Conservation (phyloP, 441 rosid species). For the Rhodomyrtus psidioides region DNA sequence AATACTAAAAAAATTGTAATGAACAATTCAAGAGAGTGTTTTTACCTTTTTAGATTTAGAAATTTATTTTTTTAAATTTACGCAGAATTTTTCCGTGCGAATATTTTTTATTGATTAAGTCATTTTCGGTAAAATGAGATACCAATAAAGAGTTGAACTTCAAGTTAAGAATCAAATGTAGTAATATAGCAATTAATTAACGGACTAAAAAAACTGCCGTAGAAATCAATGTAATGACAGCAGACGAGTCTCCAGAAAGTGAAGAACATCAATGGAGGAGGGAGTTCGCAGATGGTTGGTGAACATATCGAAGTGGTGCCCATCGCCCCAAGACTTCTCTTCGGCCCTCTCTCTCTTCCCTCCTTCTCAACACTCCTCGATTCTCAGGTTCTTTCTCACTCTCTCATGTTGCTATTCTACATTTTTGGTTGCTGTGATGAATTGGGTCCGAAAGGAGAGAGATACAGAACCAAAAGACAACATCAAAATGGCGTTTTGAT, state of each 20-base stretch:
- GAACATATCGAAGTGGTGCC: constrained; percentile 54
- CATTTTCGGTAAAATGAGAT: too few relatives aligned
- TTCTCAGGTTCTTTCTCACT: constrained; percentile 29
- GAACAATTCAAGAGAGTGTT: too few relatives aligned
- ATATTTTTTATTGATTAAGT: too few relatives aligned
- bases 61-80: too few relatives aligned
- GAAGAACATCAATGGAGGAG: constrained; percentile 37
- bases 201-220: neutral
- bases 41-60: too few relatives aligned
- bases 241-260: neutral
- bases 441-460: neutral
- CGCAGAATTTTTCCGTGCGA: too few relatives aligned
- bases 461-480: neutral
- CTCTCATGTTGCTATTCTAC: neutral
- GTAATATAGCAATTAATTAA: neutral
- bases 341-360: constrained; percentile 44
- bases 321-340: constrained; percentile 40
- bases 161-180: neutral
- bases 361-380: constrained; percentile 29
- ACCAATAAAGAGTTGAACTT: neutral
- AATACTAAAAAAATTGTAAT: too few relatives aligned
- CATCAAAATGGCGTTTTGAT: neutral
- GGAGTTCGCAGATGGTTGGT: constrained; percentile 50
- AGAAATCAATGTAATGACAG: neutral
- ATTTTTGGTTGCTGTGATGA: neutral